These are phyloP conservation scores for Hypoxylon sp. DNA, from an alignment of 2,329 filamentous ascomycete species.

Conservation along the genomic window DNA sequence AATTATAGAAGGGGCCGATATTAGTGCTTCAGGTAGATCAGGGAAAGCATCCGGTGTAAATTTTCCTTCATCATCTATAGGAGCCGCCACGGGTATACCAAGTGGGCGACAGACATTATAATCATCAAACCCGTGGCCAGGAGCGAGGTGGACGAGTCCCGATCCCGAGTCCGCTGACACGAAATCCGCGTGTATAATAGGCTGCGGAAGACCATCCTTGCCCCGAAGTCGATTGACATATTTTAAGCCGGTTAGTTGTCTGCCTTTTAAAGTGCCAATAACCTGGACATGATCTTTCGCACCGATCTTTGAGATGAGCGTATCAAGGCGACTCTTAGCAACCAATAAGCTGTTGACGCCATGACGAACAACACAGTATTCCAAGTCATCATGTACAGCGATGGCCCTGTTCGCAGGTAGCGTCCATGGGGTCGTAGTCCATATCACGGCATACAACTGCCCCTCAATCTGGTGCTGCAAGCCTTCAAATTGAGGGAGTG, in stretches of 20 bases:
- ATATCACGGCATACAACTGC: slow-evolving; percentile 85
- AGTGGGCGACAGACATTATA: slow-evolving; percentile 83
- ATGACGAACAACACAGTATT: slow-evolving; percentile 78
- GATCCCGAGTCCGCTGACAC: slow-evolving; percentile 93
- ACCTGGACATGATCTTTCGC: slow-evolving; percentile 60
- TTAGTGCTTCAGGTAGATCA: slow-evolving; percentile 75
- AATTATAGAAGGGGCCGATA: slow-evolving; percentile 77
- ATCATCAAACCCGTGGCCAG: slow-evolving; percentile 96
- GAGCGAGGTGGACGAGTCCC: slow-evolving; percentile 93
- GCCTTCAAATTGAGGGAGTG: slow-evolving; percentile 56
- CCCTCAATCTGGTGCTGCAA: slow-evolving; percentile 61
- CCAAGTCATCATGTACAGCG: slow-evolving; percentile 80
- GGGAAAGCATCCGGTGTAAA: slow-evolving; percentile 88
- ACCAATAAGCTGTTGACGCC: slow-evolving; percentile 76
- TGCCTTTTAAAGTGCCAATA: slow-evolving; percentile 73
- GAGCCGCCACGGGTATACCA: slow-evolving; percentile 82
- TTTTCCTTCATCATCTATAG: slow-evolving; percentile 83
- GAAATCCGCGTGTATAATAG: slow-evolving; percentile 87
- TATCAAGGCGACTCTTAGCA: slow-evolving; percentile 78
- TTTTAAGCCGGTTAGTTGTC: slow-evolving; percentile 73
- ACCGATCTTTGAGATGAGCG: slow-evolving; percentile 66
- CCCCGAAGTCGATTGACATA: slow-evolving; percentile 82
- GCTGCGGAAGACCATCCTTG: slow-evolving; percentile 69
- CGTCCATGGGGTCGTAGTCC: slow-evolving; percentile 99
- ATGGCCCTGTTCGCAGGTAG: slow-evolving; percentile 93